phyloP scores from a whole-genome alignment of 2,329 filamentous ascomycete species.

The Erysiphe pulchra region DNA sequence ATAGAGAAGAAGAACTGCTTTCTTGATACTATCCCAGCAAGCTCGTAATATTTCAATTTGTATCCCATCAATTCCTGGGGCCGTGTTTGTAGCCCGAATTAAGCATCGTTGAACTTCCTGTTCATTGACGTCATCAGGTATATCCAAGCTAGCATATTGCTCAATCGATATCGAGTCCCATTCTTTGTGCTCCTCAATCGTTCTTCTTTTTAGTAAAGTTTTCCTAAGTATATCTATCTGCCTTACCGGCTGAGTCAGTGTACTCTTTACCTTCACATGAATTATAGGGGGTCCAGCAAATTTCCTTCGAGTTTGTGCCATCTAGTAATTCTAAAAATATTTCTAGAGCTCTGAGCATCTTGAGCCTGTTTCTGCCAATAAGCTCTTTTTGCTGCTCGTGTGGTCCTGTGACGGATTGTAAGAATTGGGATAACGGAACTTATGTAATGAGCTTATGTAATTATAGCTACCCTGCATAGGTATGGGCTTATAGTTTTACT shows the following conservation, averaged over 20 bases:
- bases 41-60: background rate
- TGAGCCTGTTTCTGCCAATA: background rate
- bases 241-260: background rate
- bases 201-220: background rate
- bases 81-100: background rate
- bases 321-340: background rate
- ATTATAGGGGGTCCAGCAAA: background rate
- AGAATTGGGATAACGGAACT: no score
- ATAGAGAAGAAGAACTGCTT: background rate
- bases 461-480: no score
- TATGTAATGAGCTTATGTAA: no score
- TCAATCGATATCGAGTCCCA: background rate
- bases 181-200: background rate
- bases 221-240: background rate
- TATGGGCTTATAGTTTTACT: no score
- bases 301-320: no score
- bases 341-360: background rate
- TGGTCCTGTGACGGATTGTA: no score
- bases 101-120: background rate
- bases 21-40: background rate
- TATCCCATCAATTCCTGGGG: background rate
- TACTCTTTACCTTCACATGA: background rate
- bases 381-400: background rate
- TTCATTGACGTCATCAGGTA: background rate
- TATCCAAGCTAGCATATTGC: background rate